These are phyloP conservation scores for Cyclostephanos invisitatus DNA, from an alignment of 108 stramenopile species.

Conservation along the genomic window DNA sequence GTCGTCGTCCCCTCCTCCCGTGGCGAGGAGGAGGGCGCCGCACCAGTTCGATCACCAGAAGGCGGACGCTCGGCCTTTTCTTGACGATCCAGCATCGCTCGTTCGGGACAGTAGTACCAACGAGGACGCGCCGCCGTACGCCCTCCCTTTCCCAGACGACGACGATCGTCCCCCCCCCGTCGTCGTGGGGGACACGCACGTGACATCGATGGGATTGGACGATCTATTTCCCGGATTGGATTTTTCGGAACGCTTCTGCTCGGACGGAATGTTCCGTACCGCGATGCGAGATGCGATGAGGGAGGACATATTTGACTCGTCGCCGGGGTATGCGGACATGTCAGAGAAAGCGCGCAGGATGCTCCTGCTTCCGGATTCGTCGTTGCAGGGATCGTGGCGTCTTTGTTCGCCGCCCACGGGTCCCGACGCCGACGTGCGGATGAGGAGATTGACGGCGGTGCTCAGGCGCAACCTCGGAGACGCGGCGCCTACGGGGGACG, in stretches of 20 bases:
- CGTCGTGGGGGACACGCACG: conserved; percentile 9
- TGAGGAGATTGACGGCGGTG: conserved; percentile 53
- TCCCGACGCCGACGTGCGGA: conserved; percentile 23
- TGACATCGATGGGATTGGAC: conserved; percentile 53
- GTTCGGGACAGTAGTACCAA: conserved; percentile 29
- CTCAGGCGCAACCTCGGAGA: conserved; percentile 51
- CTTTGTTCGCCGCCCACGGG: background rate
- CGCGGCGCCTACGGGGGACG: conserved; percentile 67
- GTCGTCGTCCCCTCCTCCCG: background rate
- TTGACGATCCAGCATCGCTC: conserved; percentile 23
- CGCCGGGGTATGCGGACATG: conserved; percentile 62
- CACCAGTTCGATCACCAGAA: conserved; percentile 54
- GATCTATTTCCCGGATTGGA: conserved; percentile 49
- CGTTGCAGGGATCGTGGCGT: conserved; percentile 78
- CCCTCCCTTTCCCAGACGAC: background rate
- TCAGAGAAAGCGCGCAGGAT: conserved; percentile 65
- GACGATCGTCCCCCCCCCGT: no score
- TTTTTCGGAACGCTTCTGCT: conserved; percentile 46
- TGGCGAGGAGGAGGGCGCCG: conserved; percentile 35
- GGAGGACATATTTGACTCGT: conserved; percentile 75
- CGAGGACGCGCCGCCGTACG: conserved; percentile 49
- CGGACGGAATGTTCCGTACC: conserved; percentile 50
- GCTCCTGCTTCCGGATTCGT: conserved; percentile 70
- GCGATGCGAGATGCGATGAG: conserved; percentile 61
- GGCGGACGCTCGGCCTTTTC: conserved; percentile 47